Conservation (phyloP, 1,139 yeast species). For the Saccharomyces hybrid region DNA sequence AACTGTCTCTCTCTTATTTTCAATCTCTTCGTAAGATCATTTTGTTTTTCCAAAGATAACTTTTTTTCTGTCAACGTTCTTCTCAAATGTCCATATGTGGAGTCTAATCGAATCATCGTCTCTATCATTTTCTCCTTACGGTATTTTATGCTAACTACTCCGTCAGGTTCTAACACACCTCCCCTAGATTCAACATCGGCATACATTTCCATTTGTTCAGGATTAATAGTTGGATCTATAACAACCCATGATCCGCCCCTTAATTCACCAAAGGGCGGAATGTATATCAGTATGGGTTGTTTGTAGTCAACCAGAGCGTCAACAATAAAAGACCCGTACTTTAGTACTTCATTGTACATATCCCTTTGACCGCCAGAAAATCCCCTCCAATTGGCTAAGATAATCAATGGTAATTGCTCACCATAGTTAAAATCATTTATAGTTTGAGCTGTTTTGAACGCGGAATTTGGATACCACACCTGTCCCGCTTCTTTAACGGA, state of each 20-base stretch:
- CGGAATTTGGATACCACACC: slow-evolving; percentile 99
- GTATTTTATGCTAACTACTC: slow-evolving; percentile 97
- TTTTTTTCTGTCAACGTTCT: slow-evolving; percentile 46
- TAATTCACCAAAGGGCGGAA: slow-evolving; percentile 95
- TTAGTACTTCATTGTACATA: slow-evolving; percentile 96
- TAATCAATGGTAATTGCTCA: slow-evolving; percentile 95
- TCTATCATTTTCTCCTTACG: slow-evolving; percentile 83
- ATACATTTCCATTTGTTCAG: slow-evolving; percentile 98
- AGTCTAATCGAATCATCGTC: slow-evolving; percentile 86
- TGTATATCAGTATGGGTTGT: slow-evolving; percentile 93
- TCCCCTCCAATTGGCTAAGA: slow-evolving; percentile 98
- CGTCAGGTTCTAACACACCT: slow-evolving; percentile 97
- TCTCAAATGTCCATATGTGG: slow-evolving; percentile 61
- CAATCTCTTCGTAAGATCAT: slow-evolving; percentile 56
- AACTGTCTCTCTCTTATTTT: slow-evolving; percentile 70
- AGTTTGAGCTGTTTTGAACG: slow-evolving; percentile 98
- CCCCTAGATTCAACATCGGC: slow-evolving; percentile 94
- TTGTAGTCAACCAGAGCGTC: slow-evolving; percentile 94
- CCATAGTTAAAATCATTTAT: slow-evolving; percentile 95
- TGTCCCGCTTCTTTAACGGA: slow-evolving; percentile 94
- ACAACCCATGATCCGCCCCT: slow-evolving; percentile 99
- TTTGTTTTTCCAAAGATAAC: slow-evolving; percentile 57
- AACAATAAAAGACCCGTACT: slow-evolving; percentile 92
- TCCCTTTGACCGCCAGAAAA: slow-evolving; percentile 99
- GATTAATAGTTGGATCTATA: slow-evolving; percentile 94